Base-by-base conservation (phyloP, 805 yeast species). In the Wickerhamiella allomyrinae region DNA sequence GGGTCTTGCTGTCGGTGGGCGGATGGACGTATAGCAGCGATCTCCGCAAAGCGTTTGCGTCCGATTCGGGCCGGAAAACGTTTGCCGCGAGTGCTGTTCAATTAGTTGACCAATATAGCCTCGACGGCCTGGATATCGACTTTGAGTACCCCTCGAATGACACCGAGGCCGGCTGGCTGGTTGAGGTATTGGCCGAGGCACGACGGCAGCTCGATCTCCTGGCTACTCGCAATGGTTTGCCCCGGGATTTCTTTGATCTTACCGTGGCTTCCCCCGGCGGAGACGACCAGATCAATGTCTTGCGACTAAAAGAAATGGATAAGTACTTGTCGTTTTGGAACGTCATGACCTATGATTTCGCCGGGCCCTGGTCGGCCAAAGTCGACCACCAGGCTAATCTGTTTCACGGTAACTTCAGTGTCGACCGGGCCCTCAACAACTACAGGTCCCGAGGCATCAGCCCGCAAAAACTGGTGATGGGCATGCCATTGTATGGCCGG, bases 101-200 rank as follows among this genome's bases (percentile, higher is more conserved):
- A 0, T 58, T 72, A 20, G 65, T 84, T 57, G 43, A 58, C 2
- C 59, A 67, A 20, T 71, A 73, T 55, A 78, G 80, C 0, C 77
- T 91, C 54, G 96, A 91, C 57, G 97, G 98, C 0, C 63, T 89
- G 37, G 97, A 91, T 58, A 62, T 89, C 22, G 98, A 89, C 61
- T 89, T 95, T 95, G 98, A 89, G 59, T 89, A 77, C 53, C 95
- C 95, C 0, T 56, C 59, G 7, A 65, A 57, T 34, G 52, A 55
- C 3, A 53, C 56, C 0, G 77, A 81, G 46, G 74, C 75, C 1
- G 37, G 51, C 0, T 54, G 58, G 29, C 68, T 74, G 46, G 62
- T 70, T 1, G 52, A 55, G 3, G 47, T 84, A 31, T 57, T 79
- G 15, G 49, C 51, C 34, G 46, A 42, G 13, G 49, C 76, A 20